Evolutionary conservation across 2,329 filamentous ascomycete genomes (phyloP).

Genomic region (Neospermospora avenae): DNA sequence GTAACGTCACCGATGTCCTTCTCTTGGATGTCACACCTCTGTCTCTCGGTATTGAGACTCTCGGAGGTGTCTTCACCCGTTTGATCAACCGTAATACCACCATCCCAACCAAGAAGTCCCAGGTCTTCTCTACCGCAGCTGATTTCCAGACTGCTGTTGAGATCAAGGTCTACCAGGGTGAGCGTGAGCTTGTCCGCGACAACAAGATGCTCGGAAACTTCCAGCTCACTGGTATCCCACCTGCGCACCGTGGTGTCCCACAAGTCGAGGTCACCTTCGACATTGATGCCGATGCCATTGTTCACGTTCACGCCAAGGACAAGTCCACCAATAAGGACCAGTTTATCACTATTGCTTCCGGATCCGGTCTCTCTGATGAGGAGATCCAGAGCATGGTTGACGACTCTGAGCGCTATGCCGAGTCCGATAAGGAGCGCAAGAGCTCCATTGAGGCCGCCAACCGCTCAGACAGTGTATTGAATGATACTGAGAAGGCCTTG

Average conservation of each 20-base stretch:
- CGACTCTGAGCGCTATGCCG: conserved; percentile 95
- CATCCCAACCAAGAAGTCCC: conserved; percentile 98
- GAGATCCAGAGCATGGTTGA: conserved; percentile 98
- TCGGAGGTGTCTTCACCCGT: conserved; percentile 95
- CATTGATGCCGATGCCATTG: conserved; percentile 96
- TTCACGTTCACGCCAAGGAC: conserved; percentile 97
- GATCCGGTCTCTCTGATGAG: conserved; percentile 88
- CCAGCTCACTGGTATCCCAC: conserved; percentile 96
- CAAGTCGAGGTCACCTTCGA: conserved; percentile 98
- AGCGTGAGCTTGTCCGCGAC: conserved; percentile 97
- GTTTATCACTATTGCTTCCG: conserved; percentile 97
- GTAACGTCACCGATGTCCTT: conserved; percentile 93
- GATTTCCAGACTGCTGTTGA: conserved; percentile 98
- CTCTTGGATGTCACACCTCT: conserved; percentile 94
- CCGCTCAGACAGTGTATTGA: conserved; percentile 91
- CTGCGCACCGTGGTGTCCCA: conserved; percentile 91
- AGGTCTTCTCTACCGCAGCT: conserved; percentile 94
- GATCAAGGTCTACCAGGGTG: conserved; percentile 99
- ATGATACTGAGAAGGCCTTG: conserved; percentile 97
- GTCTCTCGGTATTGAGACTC: conserved; percentile 96
- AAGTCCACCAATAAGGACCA: conserved; percentile 99
- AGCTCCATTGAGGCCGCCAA: conserved; percentile 92
- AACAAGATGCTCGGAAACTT: conserved; percentile 99
- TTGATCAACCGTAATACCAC: conserved; percentile 99
- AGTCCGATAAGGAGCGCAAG: conserved; percentile 96